Conservation (phyloP, 257 asterid species). For the Fraxinus pennsylvanica region DNA sequence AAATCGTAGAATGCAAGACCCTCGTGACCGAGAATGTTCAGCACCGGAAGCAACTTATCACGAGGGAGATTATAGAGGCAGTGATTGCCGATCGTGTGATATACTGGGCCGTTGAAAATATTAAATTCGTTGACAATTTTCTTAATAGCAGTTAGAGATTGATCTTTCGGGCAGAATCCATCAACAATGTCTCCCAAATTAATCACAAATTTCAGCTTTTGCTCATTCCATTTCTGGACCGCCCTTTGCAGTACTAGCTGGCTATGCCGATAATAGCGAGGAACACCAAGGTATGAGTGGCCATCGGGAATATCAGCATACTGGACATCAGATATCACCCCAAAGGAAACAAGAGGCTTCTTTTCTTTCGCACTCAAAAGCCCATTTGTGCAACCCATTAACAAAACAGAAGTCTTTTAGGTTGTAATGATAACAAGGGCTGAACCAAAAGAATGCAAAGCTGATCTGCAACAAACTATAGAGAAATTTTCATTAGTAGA, state of each 20-base stretch:
- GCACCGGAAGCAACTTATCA: constrained; percentile 62
- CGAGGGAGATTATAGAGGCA: constrained; percentile 96
- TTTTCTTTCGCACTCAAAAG: constrained; percentile 36
- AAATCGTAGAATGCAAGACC: constrained; percentile 77
- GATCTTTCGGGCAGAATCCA: constrained; percentile 82
- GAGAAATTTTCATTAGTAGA: too few species aligned
- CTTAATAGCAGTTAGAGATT: constrained; percentile 55
- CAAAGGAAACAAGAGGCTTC: constrained; percentile 81
- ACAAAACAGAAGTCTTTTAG: constrained; percentile 24
- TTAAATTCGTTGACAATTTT: constrained; percentile 53
- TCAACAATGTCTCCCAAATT: constrained; percentile 91
- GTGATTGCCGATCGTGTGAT: constrained; percentile 95
- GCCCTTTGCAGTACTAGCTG: constrained; percentile 75
- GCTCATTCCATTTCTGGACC: constrained; percentile 53
- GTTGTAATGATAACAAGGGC: background rate
- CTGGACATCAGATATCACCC: constrained; percentile 92
- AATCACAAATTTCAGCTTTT: constrained; percentile 54
- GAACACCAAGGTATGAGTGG: constrained; percentile 80
- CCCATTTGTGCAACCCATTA: constrained; percentile 59
- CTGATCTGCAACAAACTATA: background rate
- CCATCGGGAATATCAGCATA: constrained; percentile 97
- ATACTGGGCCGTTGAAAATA: constrained; percentile 58
- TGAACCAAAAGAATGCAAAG: background rate
- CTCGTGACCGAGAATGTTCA: constrained; percentile 51
- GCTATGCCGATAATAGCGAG: constrained; percentile 90